Base-by-base conservation (phyloP, 108 stramenopile genomes). In the Cyclostephanos tholiformis region DNA sequence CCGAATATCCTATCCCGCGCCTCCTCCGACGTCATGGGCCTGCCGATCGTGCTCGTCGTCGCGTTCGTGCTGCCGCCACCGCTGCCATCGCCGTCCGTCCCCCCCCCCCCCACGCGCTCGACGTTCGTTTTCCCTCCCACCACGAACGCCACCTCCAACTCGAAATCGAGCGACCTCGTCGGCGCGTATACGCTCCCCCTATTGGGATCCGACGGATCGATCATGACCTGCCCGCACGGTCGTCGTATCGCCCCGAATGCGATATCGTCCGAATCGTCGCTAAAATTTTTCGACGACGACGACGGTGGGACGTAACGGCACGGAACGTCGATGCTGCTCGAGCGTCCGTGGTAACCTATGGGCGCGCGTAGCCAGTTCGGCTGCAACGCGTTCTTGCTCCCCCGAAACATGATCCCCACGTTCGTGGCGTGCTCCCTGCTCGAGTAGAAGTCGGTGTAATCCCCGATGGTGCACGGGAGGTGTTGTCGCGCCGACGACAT, bases 351-450 rank as follows among this genome's bases (percentile, higher is more conserved):
- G 74, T 97, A 97, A 25, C 97, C 97, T 6, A 97, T 91, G 14
- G 97, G 97, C 62, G 96, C 76, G 68, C 95, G 94, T 23, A 95
- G 79, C 95, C 95, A 96, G 65, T 96, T 96, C 14, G 97, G 95
- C 63, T 94, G 93, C 48, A 96, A 84, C 12, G 97, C 97, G 71
- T 95, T 91, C 22, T 96, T 95, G 41, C 85, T 90, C 32, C 97
- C 97, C 12, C 97, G 89, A 69, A 95, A 96, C 94, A 97, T 96
- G 63, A 80, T 95, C 6, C 95, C 95, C 19, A 96, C 88, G 77
- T 97, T 97, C 26, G 95, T 96, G 3, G 97, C 97, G 80, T 97
- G 97, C 67, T 96, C 92, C 6, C 94, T 85, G n/a, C 88, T 90
- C 19, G 86, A 82, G 78, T 97, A 97, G 68, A 96, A 97, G 60